A percentile compares a stretch with the other conserved stretches of the same genome.
These are phyloP conservation scores for Gossypium mustelinum DNA, from an alignment of 345 rosid species.

Conservation along the genomic window DNA sequence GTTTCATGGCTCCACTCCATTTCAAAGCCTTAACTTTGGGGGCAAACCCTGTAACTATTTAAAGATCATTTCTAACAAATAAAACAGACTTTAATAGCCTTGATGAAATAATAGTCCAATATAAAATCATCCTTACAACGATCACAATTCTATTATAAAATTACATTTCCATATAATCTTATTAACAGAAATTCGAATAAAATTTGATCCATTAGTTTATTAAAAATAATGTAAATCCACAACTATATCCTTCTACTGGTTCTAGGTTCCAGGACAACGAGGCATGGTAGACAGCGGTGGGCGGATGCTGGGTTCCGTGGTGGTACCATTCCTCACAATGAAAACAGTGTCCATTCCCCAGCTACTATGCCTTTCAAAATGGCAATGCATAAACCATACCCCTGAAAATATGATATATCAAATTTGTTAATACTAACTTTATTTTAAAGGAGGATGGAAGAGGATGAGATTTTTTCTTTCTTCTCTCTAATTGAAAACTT, in stretches of 20 bases:
- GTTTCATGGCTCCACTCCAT: no score
- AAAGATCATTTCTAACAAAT: no score
- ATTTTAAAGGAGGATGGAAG: no score
- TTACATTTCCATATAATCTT: slow-evolving; percentile 3
- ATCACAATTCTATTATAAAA: not conserved
- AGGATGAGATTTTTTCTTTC: no score
- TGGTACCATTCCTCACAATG: slow-evolving; percentile 28
- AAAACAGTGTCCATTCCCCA: slow-evolving; percentile 37
- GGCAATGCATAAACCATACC: slow-evolving; percentile 36
- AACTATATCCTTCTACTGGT: not conserved
- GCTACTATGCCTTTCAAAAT: slow-evolving; percentile 23
- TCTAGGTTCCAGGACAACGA: slow-evolving; percentile 20
- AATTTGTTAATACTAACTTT: not conserved
- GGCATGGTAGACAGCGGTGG: slow-evolving; percentile 14
- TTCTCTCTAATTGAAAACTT: not conserved
- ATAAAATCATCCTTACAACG: no score
- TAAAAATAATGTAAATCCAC: not conserved
- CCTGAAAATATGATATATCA: slow-evolving; percentile 15
- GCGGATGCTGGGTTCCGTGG: not conserved
- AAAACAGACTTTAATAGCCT: no score
- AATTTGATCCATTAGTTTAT: not conserved
- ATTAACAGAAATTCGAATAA: not conserved
- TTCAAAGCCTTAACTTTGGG: no score
- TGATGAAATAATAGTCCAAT: no score
- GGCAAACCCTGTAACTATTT: no score